A percentile compares a stretch with the other conserved stretches of the same genome.
phyloP scores from a whole-genome alignment of 345 rosid genomes.

The Barbarea vulgaris region DNA sequence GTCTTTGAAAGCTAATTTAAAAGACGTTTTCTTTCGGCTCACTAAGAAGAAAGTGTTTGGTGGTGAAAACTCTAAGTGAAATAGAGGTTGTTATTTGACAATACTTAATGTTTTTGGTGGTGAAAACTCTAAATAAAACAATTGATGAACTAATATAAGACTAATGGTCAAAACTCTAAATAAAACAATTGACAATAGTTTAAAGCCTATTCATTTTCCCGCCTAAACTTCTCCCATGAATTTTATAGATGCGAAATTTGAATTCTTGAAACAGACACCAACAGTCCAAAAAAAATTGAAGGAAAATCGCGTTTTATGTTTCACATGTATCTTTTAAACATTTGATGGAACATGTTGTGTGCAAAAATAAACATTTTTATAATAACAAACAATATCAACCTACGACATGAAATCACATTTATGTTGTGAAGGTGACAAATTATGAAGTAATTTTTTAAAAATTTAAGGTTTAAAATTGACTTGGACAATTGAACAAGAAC shows the following conservation, averaged over 20 bases:
- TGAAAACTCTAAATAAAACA: no score
- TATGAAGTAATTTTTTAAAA: neutral
- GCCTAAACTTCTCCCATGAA: neutral
- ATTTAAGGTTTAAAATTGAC: neutral
- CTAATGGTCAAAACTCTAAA: no score
- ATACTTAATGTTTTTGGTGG: no score
- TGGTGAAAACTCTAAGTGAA: no score
- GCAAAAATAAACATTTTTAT: neutral
- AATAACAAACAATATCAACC: neutral
- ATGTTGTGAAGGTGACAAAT: no score
- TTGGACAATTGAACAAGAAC: neutral
- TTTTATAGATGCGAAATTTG: neutral
- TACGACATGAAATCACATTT: no score
- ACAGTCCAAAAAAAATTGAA: neutral
- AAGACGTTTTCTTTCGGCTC: no score
- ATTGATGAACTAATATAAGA: no score
- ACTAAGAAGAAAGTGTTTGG: no score
- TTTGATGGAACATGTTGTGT: conserved; percentile 30
- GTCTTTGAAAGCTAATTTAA: no score
- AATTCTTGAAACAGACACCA: neutral
- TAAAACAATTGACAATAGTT: no score
- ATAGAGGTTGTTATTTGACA: no score
- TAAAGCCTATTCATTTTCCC: conserved; percentile 23
- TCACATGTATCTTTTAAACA: neutral
- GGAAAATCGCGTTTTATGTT: neutral